These are phyloP conservation scores for Heliamphora pulchella DNA, from an alignment of 179 eudicot genomes.

Conservation along the genomic window DNA sequence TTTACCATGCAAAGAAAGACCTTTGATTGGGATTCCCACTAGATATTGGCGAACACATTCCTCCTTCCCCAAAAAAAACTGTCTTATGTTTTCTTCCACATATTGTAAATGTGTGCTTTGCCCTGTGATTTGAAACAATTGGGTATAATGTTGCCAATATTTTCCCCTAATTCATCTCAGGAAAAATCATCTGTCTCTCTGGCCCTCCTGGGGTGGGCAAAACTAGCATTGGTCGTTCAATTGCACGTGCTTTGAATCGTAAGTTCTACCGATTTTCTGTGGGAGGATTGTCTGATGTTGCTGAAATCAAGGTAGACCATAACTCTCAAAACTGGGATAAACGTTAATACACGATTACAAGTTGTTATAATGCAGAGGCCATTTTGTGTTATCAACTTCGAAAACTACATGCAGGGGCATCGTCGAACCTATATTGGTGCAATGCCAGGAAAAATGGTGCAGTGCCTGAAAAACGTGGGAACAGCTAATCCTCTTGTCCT, in stretches of 20 bases:
- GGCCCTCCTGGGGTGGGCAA: constrained; percentile 99
- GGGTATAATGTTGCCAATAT: not conserved
- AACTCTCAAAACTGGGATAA: not conserved
- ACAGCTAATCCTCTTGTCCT: constrained; percentile 95
- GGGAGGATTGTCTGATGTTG: constrained; percentile 98
- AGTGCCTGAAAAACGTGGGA: constrained; percentile 88
- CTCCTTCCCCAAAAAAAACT: not conserved
- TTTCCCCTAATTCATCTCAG: constrained; percentile 28
- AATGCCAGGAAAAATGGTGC: constrained; percentile 99
- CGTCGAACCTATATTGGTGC: constrained; percentile 99
- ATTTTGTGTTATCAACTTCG: constrained; percentile 13
- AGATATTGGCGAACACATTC: not conserved
- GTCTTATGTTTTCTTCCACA: not conserved
- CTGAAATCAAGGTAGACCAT: constrained; percentile 81
- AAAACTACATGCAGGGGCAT: constrained; percentile 67
- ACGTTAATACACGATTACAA: not conserved
- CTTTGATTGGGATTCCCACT: not conserved
- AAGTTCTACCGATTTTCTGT: constrained; percentile 94
- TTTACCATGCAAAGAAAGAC: not conserved
- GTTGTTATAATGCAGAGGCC: not conserved
- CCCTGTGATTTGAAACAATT: not conserved
- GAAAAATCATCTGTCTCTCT: constrained; percentile 86
- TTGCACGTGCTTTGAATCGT: constrained; percentile 96
- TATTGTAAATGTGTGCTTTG: not conserved
- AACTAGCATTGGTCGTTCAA: constrained; percentile 97